These are phyloP conservation scores for Cercophora newfieldiana DNA, from an alignment of 495 filamentous ascomycete species.

Conservation along the genomic window DNA sequence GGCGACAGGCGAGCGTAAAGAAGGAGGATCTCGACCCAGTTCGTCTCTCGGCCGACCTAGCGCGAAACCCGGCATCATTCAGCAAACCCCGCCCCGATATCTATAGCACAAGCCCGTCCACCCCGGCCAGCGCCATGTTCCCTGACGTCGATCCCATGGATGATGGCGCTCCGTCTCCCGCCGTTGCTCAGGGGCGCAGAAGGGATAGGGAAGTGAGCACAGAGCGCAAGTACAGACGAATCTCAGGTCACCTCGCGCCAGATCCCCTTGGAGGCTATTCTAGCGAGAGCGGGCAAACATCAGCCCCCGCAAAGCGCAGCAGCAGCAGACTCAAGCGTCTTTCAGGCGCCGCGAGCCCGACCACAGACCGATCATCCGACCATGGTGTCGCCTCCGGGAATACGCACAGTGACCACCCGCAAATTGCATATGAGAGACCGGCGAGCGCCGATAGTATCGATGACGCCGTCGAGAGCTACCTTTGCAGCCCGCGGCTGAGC, in stretches of 20 bases:
- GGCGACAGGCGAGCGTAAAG: constrained; percentile 26
- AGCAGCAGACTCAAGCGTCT: constrained; percentile 51
- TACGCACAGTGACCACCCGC: constrained; percentile 31
- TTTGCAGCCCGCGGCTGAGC: constrained; percentile 78
- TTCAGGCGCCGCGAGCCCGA: constrained; percentile 45
- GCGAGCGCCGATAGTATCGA: constrained; percentile 84
- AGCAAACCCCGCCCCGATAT: constrained; percentile 24
- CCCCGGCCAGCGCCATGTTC: constrained; percentile 29
- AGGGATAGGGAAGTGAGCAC: constrained; percentile 44
- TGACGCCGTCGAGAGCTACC: constrained; percentile 80
- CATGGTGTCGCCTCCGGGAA: constrained; percentile 30
- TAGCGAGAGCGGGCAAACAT: constrained; percentile 43
- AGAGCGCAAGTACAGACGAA: constrained; percentile 38
- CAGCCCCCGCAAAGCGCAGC: constrained; percentile 44
- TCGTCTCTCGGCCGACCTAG: constrained; percentile 29
- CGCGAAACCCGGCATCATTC: constrained; percentile 20
- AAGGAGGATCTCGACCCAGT: constrained; percentile 27
- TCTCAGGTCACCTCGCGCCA: constrained; percentile 43
- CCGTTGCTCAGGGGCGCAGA: constrained; percentile 58
- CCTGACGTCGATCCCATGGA: constrained; percentile 39
- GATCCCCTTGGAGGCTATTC: constrained; percentile 42
- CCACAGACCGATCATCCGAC: constrained; percentile 33
- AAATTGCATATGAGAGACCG: constrained; percentile 59
- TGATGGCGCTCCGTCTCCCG: constrained; percentile 69
- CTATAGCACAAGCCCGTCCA: constrained; percentile 24